A percentile compares a stretch with the other conserved stretches of the same genome.
phyloP scores from a whole-genome alignment of 2,329 filamentous ascomycete species.

The Alternaria viburni region DNA sequence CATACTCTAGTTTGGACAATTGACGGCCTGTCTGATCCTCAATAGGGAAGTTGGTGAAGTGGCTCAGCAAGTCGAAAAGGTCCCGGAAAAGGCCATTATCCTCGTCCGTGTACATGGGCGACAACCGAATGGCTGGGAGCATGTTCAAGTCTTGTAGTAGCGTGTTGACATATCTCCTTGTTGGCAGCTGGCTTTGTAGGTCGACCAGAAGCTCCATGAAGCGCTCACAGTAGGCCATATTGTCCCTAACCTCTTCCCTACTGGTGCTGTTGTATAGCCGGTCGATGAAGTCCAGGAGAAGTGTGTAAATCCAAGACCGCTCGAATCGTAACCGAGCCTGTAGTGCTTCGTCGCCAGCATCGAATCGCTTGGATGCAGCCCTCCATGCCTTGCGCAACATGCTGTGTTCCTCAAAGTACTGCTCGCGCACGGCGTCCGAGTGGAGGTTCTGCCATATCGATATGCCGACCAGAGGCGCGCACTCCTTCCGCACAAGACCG shows the following conservation, averaged over 20 bases:
- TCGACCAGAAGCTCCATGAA: conserved; percentile 91
- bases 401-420: conserved; percentile 72
- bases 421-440: conserved; percentile 75
- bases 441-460: conserved; percentile 94
- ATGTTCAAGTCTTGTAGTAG: conserved; percentile 86
- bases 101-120: conserved; percentile 76
- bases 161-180: conserved; percentile 89
- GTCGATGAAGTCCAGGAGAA: conserved; percentile 82
- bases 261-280: conserved; percentile 64
- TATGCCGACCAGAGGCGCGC: conserved; percentile 92
- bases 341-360: conserved; percentile 78
- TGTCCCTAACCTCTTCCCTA: conserved; percentile 58
- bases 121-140: conserved; percentile 76
- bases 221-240: conserved; percentile 85
- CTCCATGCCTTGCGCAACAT: conserved; percentile 90
- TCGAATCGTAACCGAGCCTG: conserved; percentile 88
- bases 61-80: conserved; percentile 77
- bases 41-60: conserved; percentile 88
- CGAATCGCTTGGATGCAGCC: conserved; percentile 82
- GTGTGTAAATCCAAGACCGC: conserved; percentile 87
- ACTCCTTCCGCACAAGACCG: conserved; percentile 89
- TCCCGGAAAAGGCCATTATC: conserved; percentile 81
- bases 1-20: conserved; percentile 72
- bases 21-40: conserved; percentile 89
- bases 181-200: conserved; percentile 90